Base-by-base conservation (phyloP, 495 filamentous ascomycete species). In the Choiromyces venosus region DNA sequence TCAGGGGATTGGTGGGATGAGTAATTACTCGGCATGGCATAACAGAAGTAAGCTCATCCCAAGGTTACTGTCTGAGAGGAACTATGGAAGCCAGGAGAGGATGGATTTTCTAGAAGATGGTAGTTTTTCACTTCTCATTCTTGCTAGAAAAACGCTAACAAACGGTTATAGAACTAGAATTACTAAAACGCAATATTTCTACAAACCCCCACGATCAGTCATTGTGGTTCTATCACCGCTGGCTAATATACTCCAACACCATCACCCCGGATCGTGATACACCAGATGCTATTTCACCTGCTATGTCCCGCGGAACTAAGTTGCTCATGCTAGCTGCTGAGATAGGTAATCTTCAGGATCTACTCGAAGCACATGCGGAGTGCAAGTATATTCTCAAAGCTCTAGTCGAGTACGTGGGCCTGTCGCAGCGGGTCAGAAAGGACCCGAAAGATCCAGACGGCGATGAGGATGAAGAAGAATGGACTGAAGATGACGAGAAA, bases 11-110 rank as follows among this genome's bases (percentile, higher is more conserved):
- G 84, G 83, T 19, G 92, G 93, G 70, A 84, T 99, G 71, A 94
- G 90, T 25, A 99, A 99, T 79, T 99, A 98, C 82, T 97, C 93
- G 14, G 95, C 95, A 2, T 98, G 95, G 96, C 95, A 99, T 82
- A 90, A 91, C 76, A 86, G 95, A 64, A 92, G 91, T 69, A 91
- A 89, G 81, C 84, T 98, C 38, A 94, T 97, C 66, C 89, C 91
- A 29, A 86, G 86, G 25, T 78, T 97, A 4, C 83, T 99, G 61
- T 84, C 88, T 42, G 91, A 94, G 77, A 85, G 91, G 44, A 80
- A 83, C 1, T 91, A 91, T 38, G 87, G 86, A 70, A 86, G 88
- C 68, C 83, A 82, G 37, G 86, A 88, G 61, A 86, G 95, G 74
- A 84, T 84, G 77, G 84, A 83, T 29, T 90, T 97, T 76, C 83